Base-by-base conservation (phyloP, 305 asterid genomes). In the Fraxinus platypoda region DNA sequence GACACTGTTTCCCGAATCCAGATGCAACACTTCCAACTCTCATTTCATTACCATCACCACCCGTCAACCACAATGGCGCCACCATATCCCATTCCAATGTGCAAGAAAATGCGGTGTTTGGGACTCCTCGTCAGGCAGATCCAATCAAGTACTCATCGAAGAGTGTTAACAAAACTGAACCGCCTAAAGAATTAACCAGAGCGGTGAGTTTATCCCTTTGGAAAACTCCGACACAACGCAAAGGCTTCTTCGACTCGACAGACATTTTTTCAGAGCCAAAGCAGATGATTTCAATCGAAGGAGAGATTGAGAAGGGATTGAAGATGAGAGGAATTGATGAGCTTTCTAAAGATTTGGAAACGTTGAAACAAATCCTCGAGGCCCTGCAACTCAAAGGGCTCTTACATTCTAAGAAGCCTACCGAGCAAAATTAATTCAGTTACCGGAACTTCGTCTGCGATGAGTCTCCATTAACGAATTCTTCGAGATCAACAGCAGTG, bases 331-430 rank as follows among this genome's bases (percentile, higher is more conserved):
- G 98, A 75, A 90, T 95, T 66, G 97, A 93, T 11, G 97, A 92
- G 85, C 91, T 96, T 25, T 86, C 97, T 0, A 90, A 85, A 68
- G 98, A 96, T 93, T 91, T 96, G 21, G 97, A 96, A 59, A 91
- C 98, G 0, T 78, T 94, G 87, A 96, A 92, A 85, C 98, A 96
- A 84, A 93, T 96, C 82, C 97, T 96, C 28, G 98, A 96, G 85
- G 98, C 98, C 76, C 85, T 94, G 90, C 98, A 94, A 85, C 97
- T 96, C 64, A 96, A 93, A 82, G 99, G 98, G 5, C 98, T 96
- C 23, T 86, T 96, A 17, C 98, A 91, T 82, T 90, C 96, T 43
- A 82, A 87, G 52, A 90, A 86, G 82, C 84, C 81, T 31, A 70
- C 87, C 0, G 93, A 91, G 84, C 90, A 81, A 38, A 82, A 75